phyloP scores from a whole-genome alignment of 1,284 basidiomycete species.

The Wolfiporia cocos region DNA sequence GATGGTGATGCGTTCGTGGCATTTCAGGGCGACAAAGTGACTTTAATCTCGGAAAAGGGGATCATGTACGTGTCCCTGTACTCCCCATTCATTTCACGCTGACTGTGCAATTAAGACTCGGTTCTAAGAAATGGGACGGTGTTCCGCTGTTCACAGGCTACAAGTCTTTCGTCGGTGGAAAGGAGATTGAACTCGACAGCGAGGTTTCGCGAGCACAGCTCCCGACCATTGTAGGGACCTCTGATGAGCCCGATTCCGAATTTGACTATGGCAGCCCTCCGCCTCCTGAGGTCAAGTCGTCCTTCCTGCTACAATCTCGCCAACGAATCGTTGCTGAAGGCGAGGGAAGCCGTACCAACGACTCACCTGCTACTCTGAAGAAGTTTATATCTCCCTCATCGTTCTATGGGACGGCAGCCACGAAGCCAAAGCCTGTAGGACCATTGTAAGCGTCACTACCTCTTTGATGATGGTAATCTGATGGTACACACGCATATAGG shows the following conservation, averaged over 20 bases:
- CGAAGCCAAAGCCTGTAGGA: slow-evolving; percentile 38
- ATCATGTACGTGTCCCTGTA: slow-evolving; percentile 43
- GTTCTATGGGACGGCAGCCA: slow-evolving; percentile 45
- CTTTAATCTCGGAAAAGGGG: slow-evolving; percentile 63
- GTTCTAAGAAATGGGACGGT: slow-evolving; percentile 58
- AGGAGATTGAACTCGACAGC: slow-evolving; percentile 57
- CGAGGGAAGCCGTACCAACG: slow-evolving; percentile 3
- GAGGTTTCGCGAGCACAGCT: slow-evolving; percentile 42
- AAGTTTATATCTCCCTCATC: slow-evolving; percentile 50
- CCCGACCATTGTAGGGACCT: slow-evolving; percentile 35
- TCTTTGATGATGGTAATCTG: slow-evolving; percentile 4
- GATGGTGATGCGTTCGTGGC: slow-evolving; percentile 72
- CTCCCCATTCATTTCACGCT: slow-evolving; percentile 4
- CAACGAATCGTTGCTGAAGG: slow-evolving; percentile 6
- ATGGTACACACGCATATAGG: slow-evolving; percentile 32
- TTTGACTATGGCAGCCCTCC: slow-evolving; percentile 19
- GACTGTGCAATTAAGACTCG: slow-evolving; percentile 39
- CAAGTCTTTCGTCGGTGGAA: slow-evolving; percentile 44
- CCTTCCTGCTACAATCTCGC: slow-evolving; percentile 9
- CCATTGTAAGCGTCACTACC: slow-evolving; percentile 42
- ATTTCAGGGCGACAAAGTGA: slow-evolving; percentile 41
- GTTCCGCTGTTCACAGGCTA: slow-evolving; percentile 44
- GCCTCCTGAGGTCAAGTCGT: slow-evolving; percentile 9
- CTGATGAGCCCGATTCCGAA: slow-evolving; percentile 23
- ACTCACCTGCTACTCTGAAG: slow-evolving; percentile 21